Percentiles rank a stretch among this genome's conserved stretches.
Evolutionary conservation across 371 early-diverging fungal species (phyloP).

Genomic region (Umbelopsis sp.): DNA sequence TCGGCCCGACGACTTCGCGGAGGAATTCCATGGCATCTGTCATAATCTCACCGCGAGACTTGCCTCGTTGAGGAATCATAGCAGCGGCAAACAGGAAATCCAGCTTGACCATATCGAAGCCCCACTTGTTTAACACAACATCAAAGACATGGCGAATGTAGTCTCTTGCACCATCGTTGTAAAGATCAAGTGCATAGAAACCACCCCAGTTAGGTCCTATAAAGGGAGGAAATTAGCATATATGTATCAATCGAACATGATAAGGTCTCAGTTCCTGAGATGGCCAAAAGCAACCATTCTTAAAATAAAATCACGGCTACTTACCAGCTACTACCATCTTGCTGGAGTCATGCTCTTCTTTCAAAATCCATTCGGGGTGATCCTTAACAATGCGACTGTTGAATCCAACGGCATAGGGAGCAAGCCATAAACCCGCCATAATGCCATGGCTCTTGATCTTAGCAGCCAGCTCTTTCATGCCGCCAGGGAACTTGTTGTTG

Average conservation of each 20-base stretch:
- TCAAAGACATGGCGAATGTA: constrained; percentile 59
- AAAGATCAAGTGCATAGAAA: constrained; percentile 59
- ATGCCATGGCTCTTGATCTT: constrained; percentile 48
- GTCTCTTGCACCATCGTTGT: constrained; percentile 44
- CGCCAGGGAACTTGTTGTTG: constrained; percentile 55
- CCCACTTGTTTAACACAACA: constrained; percentile 54
- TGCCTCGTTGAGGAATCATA: constrained; percentile 56
- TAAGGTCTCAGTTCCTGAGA: not conserved
- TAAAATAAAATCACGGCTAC: not conserved
- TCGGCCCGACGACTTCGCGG: constrained; percentile 53
- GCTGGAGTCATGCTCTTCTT: constrained; percentile 32
- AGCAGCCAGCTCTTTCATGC: constrained; percentile 46
- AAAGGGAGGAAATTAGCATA: not conserved
- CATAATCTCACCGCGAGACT: constrained; percentile 63
- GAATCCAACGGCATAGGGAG: constrained; percentile 58
- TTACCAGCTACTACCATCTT: constrained; percentile 37
- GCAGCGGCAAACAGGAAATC: constrained; percentile 68
- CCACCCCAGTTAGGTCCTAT: constrained; percentile 55
- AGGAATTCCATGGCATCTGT: constrained; percentile 62
- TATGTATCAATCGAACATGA: not conserved
- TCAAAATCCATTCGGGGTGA: constrained; percentile 60
- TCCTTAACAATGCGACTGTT: constrained; percentile 50
- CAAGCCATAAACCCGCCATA: constrained; percentile 64
- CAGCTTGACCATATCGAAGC: constrained; percentile 61
- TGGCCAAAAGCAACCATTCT: not conserved